Evolutionary conservation across 2,329 filamentous ascomycete genomes (phyloP), one percentile per base, ranked within the genome.

Genomic region (Penicillium thymicola): DNA sequence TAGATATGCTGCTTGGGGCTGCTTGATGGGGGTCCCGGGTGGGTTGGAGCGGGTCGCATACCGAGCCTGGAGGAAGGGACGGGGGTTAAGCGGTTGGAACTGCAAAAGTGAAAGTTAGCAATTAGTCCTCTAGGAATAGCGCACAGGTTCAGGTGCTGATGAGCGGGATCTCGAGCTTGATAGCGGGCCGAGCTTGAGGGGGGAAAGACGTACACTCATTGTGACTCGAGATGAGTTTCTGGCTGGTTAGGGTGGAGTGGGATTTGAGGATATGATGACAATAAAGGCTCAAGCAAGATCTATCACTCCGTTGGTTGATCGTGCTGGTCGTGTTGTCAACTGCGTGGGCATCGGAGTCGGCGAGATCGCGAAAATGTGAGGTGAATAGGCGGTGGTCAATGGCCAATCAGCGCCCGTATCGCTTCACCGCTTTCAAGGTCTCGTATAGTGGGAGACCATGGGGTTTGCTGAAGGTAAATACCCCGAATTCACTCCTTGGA

Each of bases 21-120:
- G 51, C 44, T 49, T 41, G 34, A 46, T 32, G n/a, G 43, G 43
- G 50, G 34, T 40, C 5, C 18, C 10, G 14, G 45, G 42, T 43
- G 7, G 34, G 23, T 46, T 37, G 34, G 37, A n/a, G 21, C 47
- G 58, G 42, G 55, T 34, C 61, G 83, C 86, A 69, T 86, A 91
- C 87, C 97, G 87, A 72, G 87, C 87, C 81, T 97, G 92, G 73
- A 99, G 89, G 84, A 97, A 92, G 42, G 94, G 94, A 76, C 93
- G 90, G 72, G 94, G 94, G 83, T 99, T 99, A 71, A 97, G 82
- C 62, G 94, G 94, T 75, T 95, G 88, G 80, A 96, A 95, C 85
- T 88, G 47, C 34, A 55, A n/a, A 28, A 36, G 6, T 10, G 34
- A 0, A 23, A 42, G 48, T 65, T 34, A 65, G 59, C 43, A 42